Evolutionary conservation across 352 stramenopile species (phyloP).

Genomic region (Phytopythium delawarense): DNA sequence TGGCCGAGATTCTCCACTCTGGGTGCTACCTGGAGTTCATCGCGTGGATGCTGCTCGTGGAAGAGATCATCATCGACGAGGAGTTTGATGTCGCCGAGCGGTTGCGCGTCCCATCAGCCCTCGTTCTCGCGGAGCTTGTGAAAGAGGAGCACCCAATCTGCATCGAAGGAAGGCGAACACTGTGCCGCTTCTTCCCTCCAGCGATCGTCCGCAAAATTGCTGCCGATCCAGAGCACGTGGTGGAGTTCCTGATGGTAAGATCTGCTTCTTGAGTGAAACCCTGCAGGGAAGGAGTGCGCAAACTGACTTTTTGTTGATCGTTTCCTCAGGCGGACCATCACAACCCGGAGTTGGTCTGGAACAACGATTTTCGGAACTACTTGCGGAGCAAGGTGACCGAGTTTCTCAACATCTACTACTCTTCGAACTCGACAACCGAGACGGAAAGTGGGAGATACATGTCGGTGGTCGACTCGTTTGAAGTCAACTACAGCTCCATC

Average conservation of each 20-base stretch:
- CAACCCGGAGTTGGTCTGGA: constrained; percentile 94
- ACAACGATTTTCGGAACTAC: constrained; percentile 80
- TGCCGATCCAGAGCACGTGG: constrained; percentile 37
- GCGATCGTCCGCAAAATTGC: constrained; percentile 57
- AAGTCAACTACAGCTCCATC: constrained; percentile 69
- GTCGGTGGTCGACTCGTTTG: constrained; percentile 47
- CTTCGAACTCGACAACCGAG: constrained; percentile 39
- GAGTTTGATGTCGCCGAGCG: constrained; percentile 49
- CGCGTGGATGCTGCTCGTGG: constrained; percentile 62
- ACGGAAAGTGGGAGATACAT: constrained; percentile 30
- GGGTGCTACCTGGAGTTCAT: constrained; percentile 78
- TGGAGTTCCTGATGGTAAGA: constrained; percentile 58
- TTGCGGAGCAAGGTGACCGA: constrained; percentile 64
- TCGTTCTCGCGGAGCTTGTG: constrained; percentile 64
- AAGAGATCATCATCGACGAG: constrained; percentile 59
- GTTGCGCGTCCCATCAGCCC: constrained; percentile 52
- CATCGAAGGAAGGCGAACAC: constrained; percentile 39
- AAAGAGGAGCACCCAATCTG: constrained; percentile 36
- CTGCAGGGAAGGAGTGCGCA: not conserved
- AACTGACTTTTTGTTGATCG: not conserved
- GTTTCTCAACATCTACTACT: constrained; percentile 81
- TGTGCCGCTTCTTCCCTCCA: constrained; percentile 73
- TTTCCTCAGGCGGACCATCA: constrained; percentile 80
- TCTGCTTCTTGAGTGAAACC: not conserved
- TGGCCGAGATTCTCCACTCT: constrained; percentile 63